Evolutionary conservation across 768 basidiomycete species (phyloP).

Genomic region (Lactifluus volemus): DNA sequence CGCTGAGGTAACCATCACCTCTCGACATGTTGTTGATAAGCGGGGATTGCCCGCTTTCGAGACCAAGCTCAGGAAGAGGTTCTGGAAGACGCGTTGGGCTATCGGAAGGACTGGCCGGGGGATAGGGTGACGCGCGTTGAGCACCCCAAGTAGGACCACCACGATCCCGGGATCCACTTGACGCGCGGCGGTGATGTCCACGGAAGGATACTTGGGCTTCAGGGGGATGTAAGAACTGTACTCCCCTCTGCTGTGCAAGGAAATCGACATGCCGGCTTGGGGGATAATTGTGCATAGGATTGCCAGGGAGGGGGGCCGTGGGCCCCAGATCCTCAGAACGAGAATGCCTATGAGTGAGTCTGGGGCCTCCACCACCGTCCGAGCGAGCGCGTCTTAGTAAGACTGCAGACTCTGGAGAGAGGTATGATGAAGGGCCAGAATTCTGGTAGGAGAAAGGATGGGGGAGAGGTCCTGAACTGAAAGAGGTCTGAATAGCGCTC

Average conservation of each 20-base stretch:
- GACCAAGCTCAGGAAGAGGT: conserved; percentile 37
- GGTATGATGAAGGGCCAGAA: conserved; percentile 19
- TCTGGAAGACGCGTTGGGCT: conserved; percentile 21
- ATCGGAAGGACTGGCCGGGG: conserved; percentile 7
- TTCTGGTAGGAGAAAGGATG: conserved; percentile 15
- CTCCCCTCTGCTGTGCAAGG: conserved; percentile 22
- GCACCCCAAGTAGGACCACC: conserved; percentile 12
- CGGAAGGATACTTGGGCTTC: conserved; percentile 31
- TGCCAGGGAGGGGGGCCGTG: conserved; percentile 23
- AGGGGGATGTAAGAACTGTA: conserved; percentile 37
- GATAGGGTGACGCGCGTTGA: conserved; percentile 19
- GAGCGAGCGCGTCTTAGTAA: conserved; percentile 44
- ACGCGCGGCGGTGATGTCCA: conserved; percentile 36
- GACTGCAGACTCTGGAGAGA: conserved; percentile 29
- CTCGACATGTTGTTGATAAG: neutral
- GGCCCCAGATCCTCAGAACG: conserved; percentile 55
- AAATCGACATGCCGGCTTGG: conserved; percentile 35
- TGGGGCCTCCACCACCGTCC: conserved; percentile 31
- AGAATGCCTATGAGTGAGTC: conserved; percentile 34
- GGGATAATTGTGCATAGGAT: conserved; percentile 15
- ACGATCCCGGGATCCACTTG: conserved; percentile 32
- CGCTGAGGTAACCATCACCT: neutral
- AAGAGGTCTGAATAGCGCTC: conserved; percentile 15
- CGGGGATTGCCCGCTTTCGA: neutral
- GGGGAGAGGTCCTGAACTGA: conserved; percentile 7